Evolutionary conservation across 306 rosid species (phyloP).

Genomic region (Fragaria vesca): DNA sequence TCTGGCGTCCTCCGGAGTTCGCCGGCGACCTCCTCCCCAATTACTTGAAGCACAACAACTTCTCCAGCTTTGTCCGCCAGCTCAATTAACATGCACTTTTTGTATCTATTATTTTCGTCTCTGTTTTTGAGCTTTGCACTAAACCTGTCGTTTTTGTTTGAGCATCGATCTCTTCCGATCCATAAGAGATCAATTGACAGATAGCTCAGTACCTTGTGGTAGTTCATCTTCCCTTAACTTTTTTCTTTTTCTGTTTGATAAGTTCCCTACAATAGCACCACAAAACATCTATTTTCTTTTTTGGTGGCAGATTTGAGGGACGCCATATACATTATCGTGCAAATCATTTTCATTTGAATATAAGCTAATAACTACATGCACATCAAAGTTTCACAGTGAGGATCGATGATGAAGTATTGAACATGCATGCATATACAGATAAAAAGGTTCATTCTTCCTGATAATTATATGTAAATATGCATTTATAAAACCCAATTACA

Average conservation of each 20-base stretch:
- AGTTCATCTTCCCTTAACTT: too few species aligned
- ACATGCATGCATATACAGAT: neutral
- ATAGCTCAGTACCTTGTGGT: too few species aligned
- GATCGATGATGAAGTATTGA: neutral
- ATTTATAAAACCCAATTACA: neutral
- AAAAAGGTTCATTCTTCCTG: neutral
- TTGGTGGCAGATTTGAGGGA: too few species aligned
- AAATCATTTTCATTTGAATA: too few species aligned
- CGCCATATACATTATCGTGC: neutral
- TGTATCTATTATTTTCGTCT: neutral
- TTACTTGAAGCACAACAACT: slow-evolving; percentile 96
- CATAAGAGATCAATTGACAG: too few species aligned
- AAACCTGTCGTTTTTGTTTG: neutral
- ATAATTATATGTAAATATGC: neutral
- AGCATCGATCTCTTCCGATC: too few species aligned
- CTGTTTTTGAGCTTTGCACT: neutral
- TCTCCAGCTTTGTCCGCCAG: slow-evolving; percentile 98
- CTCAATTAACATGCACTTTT: slow-evolving; percentile 78
- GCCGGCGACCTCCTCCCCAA: slow-evolving; percentile 95
- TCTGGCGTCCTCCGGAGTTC: slow-evolving; percentile 96
- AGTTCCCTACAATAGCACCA: too few species aligned
- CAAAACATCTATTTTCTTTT: too few species aligned
- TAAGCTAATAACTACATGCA: neutral
- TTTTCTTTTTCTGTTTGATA: too few species aligned
- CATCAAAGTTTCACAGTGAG: neutral